Evolutionary conservation across 305 asterid species (phyloP), one percentile per base, ranked within the genome.

Genomic region (Coffea humblotiana): DNA sequence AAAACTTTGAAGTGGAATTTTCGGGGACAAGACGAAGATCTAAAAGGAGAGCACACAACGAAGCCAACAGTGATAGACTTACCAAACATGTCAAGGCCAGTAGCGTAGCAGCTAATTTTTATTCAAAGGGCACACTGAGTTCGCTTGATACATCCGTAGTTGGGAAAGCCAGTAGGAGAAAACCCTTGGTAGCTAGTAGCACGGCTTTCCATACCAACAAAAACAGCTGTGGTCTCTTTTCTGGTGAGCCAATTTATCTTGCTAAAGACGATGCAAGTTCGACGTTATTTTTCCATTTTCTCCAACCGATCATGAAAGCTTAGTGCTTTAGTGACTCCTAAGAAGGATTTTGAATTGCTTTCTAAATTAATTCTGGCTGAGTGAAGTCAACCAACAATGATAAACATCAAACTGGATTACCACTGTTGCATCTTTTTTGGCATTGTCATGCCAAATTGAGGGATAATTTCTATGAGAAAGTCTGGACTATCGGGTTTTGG

Each of bases 21-120:
- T 82, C 91, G 35, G 92, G 92, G 72, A 81, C 91, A 3, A 90
- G 93, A 79, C 87, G 97, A 76, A 90, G 98, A 82, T 91, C 97
- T 0, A 85, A 88, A 83, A 91, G 94, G 74, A 92, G 84, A 77
- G 84, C 90, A 54, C 66, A 83, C 71, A 82, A 79, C 19, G 89
- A 85, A 65, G 37, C 78, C 80, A 88, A 83, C 83, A 86, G 77
- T 74, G 72, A 82, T 47, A 84, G 78, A 75, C 71, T 75, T 21
- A 47, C 45, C 67, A 43, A 66, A 23, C 61, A 79, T 75, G 64
- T 49, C 70, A 77, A 77, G 67, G 43, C 80, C 14, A 37, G 51
- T 21, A 60, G 23, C n/a, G n/a, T 74, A 51, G 43, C 71, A 21
- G 23, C 21, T 54, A 77, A 74, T 65, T 79, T 74, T 77, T 68